Base-by-base conservation (phyloP, 2,329 filamentous ascomycete genomes). In the Dendrostoma leiphaemia region DNA sequence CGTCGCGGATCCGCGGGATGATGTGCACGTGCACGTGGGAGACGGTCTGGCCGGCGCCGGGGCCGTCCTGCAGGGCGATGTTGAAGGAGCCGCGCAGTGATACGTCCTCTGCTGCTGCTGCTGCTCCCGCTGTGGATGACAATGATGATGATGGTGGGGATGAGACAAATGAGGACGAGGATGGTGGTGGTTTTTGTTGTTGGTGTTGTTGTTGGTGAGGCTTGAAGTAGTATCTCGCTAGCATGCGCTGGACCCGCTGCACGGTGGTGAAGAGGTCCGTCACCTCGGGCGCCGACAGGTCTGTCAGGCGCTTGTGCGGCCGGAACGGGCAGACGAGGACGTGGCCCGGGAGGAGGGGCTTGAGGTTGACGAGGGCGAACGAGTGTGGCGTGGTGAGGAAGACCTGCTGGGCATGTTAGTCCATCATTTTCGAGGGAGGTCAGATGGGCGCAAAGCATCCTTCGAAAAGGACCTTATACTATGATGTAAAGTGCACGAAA, bases 291-390 rank as follows among this genome's bases (percentile, higher is more conserved):
- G 79, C 63, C 0, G 84, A 83, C 45, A 97, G 82, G 67, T 95
- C 89, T 48, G 85, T 83, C 53, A 97, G 80, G 47, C 90, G 89
- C 45, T 80, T 82, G 61, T 91, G 87, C 26, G 76, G 73, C 31
- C 79, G 79, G 19, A 83, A 80, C 0, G 94, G 91, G 61, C 89
- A 96, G 58, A 99, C 83, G 29, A 99, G 88, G 58, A 97, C 87
- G 74, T 99, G 94, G 54, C 94, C 94, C 0, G 92, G 91, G 2
- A 97, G 81, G 34, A 99, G 83, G 23, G 94, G 94, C 73, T 96
- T 97, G 68, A 97, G 84, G 74, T 99, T 99, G 54, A 97, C 92
- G 59, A 97, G 80, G 51, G 90, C 91, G 74, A 91, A 97, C 62
- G 87, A 90, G 64, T 88, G 80, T 1, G 82, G 79, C 1, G 92